These are phyloP conservation scores for Mycosphaerelloides madeirae DNA, from an alignment of 2,329 filamentous ascomycete species.

Conservation along the genomic window DNA sequence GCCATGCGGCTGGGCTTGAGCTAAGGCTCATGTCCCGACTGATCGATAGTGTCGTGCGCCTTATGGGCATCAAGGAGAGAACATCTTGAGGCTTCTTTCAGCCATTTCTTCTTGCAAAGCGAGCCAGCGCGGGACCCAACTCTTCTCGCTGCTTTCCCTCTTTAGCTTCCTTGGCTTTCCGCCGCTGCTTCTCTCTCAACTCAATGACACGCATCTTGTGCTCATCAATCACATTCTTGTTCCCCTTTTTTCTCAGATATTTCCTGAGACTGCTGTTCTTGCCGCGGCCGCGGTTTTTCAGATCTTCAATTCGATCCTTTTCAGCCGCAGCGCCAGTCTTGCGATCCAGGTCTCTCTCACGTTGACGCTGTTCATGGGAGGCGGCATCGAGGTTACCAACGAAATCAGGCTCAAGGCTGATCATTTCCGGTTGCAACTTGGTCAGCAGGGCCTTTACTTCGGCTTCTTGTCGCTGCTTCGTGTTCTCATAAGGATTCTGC, in stretches of 20 bases:
- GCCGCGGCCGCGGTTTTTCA: slow-evolving; percentile 75
- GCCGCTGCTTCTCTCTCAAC: slow-evolving; percentile 64
- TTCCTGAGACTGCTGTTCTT: slow-evolving; percentile 86
- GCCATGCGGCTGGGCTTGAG: not conserved
- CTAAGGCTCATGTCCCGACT: not conserved
- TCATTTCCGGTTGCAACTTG: slow-evolving; percentile 96
- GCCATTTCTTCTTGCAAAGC: slow-evolving; percentile 69
- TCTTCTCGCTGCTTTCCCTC: slow-evolving; percentile 67
- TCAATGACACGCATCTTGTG: slow-evolving; percentile 82
- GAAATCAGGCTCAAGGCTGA: slow-evolving; percentile 86
- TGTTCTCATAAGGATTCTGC: slow-evolving; percentile 89
- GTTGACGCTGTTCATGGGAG: slow-evolving; percentile 69
- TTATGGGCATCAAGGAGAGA: too few relatives aligned
- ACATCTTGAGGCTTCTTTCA: slow-evolving; percentile 12
- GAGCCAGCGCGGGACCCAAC: slow-evolving; percentile 76
- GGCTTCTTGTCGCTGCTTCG: slow-evolving; percentile 84
- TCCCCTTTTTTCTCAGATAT: slow-evolving; percentile 85
- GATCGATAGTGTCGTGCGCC: not conserved
- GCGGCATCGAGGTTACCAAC: slow-evolving; percentile 82
- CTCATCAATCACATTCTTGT: slow-evolving; percentile 94
- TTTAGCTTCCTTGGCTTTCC: slow-evolving; percentile 63
- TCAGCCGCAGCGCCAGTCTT: slow-evolving; percentile 44
- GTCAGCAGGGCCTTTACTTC: slow-evolving; percentile 88
- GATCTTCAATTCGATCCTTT: slow-evolving; percentile 53
- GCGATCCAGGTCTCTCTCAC: slow-evolving; percentile 74